Base-by-base conservation (phyloP, 2,329 filamentous ascomycete genomes). In the Pseudodiploospora longispora region DNA sequence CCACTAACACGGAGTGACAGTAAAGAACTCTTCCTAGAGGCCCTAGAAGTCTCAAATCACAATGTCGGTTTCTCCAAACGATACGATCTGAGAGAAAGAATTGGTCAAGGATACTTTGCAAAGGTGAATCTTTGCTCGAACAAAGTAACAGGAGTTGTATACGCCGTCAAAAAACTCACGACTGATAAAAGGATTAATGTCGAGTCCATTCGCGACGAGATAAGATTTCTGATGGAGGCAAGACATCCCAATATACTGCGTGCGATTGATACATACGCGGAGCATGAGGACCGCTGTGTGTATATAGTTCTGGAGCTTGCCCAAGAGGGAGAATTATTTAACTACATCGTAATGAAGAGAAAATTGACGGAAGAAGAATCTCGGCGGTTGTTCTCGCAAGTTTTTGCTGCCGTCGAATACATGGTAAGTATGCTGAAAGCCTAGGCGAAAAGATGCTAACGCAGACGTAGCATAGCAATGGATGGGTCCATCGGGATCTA, bases 91-190 rank as follows among this genome's bases (percentile, higher is more conserved):
- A 73, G 85, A 32, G 80, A 88, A 48, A 83, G 85, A 57, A 75
- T 95, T 10, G 88, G 88, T 52, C 91, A 90, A 60, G 88, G 88
- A 3, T 86, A 94, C 59, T 94, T 91, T 60, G 88, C 87, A 86
- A 8, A 42, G 5, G 41, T 42, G 87, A 95, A 27, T 90, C 68
- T 89, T 4, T 91, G 87, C 55, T 76, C 88, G 2, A 87, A 95
- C 61, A 87, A 86, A 56, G 73, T 75, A 29, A 83, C 82, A 0
- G 88, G 89, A 5, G 74, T 79, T 52, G 77, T 81, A 42, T 95
- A 80, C 62, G 90, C 90, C 3, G 89, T 93, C 53, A 95, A 95
- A 83, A 59, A 88, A 95, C 27, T 10, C 7, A 32, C 27, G 2
- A 30, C 9, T 5, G 5, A 1, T 1, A 2, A 19, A 19, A 19